Conservation (phyloP, 164 flowering plant species). For the Santalum album region DNA sequence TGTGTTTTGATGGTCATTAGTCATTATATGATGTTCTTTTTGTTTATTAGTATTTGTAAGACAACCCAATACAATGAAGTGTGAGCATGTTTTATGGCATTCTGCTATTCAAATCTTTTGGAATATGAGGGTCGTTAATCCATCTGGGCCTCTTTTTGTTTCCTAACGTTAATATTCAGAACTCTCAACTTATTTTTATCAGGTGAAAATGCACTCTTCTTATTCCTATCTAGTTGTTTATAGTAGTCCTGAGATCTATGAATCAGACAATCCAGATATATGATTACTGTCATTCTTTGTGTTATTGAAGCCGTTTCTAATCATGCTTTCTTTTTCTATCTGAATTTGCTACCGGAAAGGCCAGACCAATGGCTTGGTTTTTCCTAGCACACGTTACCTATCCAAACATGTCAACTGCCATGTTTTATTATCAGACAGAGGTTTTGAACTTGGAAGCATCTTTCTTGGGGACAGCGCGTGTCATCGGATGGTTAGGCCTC, state of each 20-base stretch:
- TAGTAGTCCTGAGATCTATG: no score
- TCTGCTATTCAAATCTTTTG: not conserved
- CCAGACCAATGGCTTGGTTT: slow-evolving; percentile 96
- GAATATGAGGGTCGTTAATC: no score
- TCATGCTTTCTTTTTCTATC: slow-evolving; percentile 10
- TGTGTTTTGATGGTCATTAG: not conserved
- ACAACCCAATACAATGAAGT: not conserved
- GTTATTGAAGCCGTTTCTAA: slow-evolving; percentile 11
- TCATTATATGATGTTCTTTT: no score
- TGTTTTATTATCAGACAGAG: slow-evolving; percentile 94
- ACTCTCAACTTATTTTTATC: not conserved
- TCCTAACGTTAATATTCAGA: no score
- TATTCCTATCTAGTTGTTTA: not conserved
- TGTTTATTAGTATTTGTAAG: no score
- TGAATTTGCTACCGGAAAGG: slow-evolving; percentile 21
- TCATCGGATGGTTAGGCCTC: slow-evolving; percentile 81
- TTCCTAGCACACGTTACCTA: slow-evolving; percentile 65
- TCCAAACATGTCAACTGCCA: slow-evolving; percentile 79
- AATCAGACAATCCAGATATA: no score
- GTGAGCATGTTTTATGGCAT: not conserved
- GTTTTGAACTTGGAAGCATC: slow-evolving; percentile 73
- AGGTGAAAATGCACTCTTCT: not conserved
- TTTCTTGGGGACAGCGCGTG: slow-evolving; percentile 77
- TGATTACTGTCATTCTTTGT: not conserved
- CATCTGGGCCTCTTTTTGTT: no score